Evolutionary conservation across 495 filamentous ascomycete genomes (phyloP), one percentile per base, ranked within the genome.

Genomic region (Tuber magnatum): DNA sequence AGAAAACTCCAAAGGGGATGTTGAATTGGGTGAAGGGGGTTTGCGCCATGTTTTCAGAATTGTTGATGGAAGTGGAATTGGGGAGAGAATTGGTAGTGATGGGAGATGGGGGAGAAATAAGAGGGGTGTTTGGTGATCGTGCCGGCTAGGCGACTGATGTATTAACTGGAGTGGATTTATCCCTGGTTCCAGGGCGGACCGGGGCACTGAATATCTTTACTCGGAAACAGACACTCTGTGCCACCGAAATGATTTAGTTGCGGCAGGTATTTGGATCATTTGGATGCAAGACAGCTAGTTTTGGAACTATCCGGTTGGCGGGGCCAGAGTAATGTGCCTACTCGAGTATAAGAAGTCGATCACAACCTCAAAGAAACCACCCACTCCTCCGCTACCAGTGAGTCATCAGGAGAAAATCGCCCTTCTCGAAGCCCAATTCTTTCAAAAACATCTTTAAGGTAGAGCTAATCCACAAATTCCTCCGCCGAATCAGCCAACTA

Each of bases 1-100:
- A 89, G 70, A 85, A 88, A 82, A 97, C 91, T 75, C 94, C 93
- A 83, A 97, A 95, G 20, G 94, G 94, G 73, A 97, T 90, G 83
- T 97, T 97, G 77, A 89, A 87, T 68, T 96, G 85, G 7, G 93
- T 95, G 84, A 97, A 97, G 73, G 56, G 56, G 18, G 56, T 65
- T 65, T 35, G 56, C 10, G 56, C 56, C 56, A 65, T 65, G 56
- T 65, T 7, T 65, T 65, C 56, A 18, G 56, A 35, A 65, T 65
- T 35, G 56, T 20, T 65, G 28, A 65, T 65, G 6, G 14, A 65
- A 18, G 56, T 65, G 12, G 56, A 35, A 18, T 35, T 65, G 56
- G 28, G 56, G 56, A 35, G 35, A 32, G 56, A 65, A 35, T 28
- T 12, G 56, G 56, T 32, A 35, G 51, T 32, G 56, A 18, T 28